Base-by-base conservation (phyloP, 768 basidiomycete species). In the Rhodocollybia butyracea region DNA sequence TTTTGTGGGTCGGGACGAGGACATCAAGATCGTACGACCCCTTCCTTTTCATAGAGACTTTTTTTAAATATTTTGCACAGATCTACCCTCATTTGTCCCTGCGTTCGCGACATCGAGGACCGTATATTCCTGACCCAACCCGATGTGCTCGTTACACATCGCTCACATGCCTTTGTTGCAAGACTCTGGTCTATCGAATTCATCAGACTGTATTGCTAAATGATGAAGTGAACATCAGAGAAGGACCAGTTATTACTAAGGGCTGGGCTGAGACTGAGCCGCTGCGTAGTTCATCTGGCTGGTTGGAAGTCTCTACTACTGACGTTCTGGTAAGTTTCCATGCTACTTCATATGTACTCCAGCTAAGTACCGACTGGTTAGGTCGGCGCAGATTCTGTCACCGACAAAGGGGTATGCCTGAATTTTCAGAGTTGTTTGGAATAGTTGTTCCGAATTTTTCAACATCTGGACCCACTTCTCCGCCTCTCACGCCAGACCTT, bases 261-360 rank as follows among this genome's bases (percentile, higher is more conserved):
- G 81, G 81, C 31, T 82, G 80, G 79, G 74, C 73, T 1, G 81
- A 82, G 64, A 73, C 73, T 17, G 78, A 80, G 54, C 65, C 73
- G 24, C 65, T 83, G 52, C 70, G 69, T 58, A 78, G 76, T 47
- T 62, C 65, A n/a, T 72, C 64, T 32, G 81, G 81, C n/a, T 80
- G 78, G 78, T 66, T 82, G 53, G 78, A 83, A 58, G 72, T 82
- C 24, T 24, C 32, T 24, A 66, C 74, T 56, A 68, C 68, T 38
- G 68, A 67, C 45, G 80, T 77, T 58, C 60, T 81, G 63, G 80
- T 82, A 64, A 70, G 80, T 74, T 15, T 39, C 21, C 45, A 39
- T 29, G n/a, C 12, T 38, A 30, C 13, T 7, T 52, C 40, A 32
- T n/a, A 13, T 41, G 2, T 47, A 27, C n/a, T 38, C 26, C 38